Base-by-base conservation (phyloP, 2,329 filamentous ascomycete genomes). In the Trichoderma sp. region DNA sequence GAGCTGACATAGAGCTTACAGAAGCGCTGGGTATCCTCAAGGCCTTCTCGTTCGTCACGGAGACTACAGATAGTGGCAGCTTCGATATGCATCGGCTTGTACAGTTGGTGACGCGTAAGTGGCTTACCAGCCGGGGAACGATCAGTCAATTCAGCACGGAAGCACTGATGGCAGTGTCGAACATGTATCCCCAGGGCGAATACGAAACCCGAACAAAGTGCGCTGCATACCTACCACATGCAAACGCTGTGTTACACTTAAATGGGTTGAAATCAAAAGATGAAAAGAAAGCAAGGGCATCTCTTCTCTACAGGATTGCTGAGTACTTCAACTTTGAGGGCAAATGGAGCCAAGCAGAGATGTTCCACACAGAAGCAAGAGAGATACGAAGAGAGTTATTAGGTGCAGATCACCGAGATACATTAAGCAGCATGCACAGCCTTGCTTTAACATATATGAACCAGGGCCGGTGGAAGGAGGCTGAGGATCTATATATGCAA, bases 31-130 rank as follows among this genome's bases (percentile, higher is more conserved):
- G 41, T n/a, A 50, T 50, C 41, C 41, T 50, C 41, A 50, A 50
- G 41, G 41, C 41, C 41, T 50, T 50, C 41, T 50, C 41, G 0
- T 50, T 50, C 41, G 41, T 50, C 0, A 50, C 41, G 8, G 41
- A 50, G 41, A 50, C 3, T 4, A 33, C 31, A 33, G 31, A 33
- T 33, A n/a, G 41, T n/a, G 18, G 8, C 41, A n/a, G 18, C 41
- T 50, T 50, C 41, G 41, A 50, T 50, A 50, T 50, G 41, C 41
- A 50, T 50, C 41, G 41, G 41, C 41, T 50, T n/a, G 41, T 50
- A 50, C 41, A 50, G 41, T 11, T 50, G 18, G 41, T 50, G 41
- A 50, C 41, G 41, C 41, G 41, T 3, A 50, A n/a, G 18, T 50
- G 41, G 41, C 41, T 50, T 5, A 50, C 41, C 2, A 50, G 41